Percentiles rank a stretch among this genome's conserved stretches.
Evolutionary conservation across 2,329 filamentous ascomycete species (phyloP).

Genomic region (Penicillium palitans): DNA sequence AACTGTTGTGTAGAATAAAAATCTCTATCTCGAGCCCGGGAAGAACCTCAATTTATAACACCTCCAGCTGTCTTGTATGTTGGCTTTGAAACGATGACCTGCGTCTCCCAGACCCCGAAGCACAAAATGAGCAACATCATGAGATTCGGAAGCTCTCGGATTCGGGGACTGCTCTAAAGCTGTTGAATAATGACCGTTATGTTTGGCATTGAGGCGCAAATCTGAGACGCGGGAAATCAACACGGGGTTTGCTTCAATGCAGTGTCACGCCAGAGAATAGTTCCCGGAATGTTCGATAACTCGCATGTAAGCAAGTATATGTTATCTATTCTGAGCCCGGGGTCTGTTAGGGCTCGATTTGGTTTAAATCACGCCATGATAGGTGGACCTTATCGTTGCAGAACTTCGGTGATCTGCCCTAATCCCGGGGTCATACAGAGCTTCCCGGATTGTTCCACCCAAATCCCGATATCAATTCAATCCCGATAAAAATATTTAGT

Average conservation of each 20-base stretch:
- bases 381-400: background rate
- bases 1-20: background rate
- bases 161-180: background rate
- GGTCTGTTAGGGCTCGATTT: slow-evolving; percentile 4
- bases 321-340: background rate
- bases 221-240: background rate
- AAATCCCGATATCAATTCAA: slow-evolving; percentile 5
- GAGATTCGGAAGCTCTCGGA: slow-evolving; percentile 5
- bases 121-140: background rate
- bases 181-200: background rate
- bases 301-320: background rate
- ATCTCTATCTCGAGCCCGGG: background rate
- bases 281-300: background rate
- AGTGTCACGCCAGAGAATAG: background rate
- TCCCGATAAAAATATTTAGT: background rate
- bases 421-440: slow-evolving; percentile 4
- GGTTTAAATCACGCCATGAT: background rate
- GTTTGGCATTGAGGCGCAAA: background rate
- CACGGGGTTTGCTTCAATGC: slow-evolving; percentile 2
- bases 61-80: background rate
- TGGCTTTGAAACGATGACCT: background rate
- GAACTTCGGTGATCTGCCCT: background rate
- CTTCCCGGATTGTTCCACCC: background rate
- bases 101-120: slow-evolving; percentile 1
- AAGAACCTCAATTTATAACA: slow-evolving; percentile 3